These are phyloP conservation scores for Gilbertella persicaria DNA, from an alignment of 371 early-diverging fungal species.

Conservation along the genomic window DNA sequence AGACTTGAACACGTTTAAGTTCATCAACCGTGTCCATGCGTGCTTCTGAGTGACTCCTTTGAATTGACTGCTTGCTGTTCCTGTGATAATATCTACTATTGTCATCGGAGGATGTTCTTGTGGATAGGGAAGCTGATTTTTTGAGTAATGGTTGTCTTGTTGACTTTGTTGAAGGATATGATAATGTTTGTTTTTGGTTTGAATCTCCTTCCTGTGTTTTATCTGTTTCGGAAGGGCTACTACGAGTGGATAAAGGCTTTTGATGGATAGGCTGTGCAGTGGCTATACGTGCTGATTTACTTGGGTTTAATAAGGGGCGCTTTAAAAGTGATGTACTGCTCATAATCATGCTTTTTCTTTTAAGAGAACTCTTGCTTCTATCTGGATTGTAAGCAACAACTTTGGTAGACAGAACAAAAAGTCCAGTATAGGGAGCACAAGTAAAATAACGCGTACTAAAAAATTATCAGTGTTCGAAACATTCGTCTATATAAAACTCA, in stretches of 20 bases:
- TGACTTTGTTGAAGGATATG: not conserved
- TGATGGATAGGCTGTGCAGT: not conserved
- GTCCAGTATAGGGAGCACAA: slow-evolving; percentile 66
- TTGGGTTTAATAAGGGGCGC: slow-evolving; percentile 3
- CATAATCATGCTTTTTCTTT: too few species aligned
- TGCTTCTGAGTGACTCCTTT: slow-evolving; percentile 4
- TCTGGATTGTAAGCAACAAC: slow-evolving; percentile 13
- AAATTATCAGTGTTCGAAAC: slow-evolving; percentile 1
- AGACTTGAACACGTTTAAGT: slow-evolving; percentile 15
- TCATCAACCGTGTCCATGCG: slow-evolving; percentile 7
- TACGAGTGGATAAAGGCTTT: slow-evolving; percentile 10
- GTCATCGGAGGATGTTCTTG: not conserved
- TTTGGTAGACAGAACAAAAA: slow-evolving; percentile 71
- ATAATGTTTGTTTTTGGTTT: not conserved
- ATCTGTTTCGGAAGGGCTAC: not conserved
- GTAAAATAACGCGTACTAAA: slow-evolving; percentile 56
- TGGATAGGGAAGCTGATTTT: slow-evolving; percentile 6
- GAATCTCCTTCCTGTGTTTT: slow-evolving; percentile 6
- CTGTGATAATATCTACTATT: not conserved
- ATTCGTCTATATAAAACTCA: slow-evolving; percentile 29
- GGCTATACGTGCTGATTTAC: slow-evolving; percentile 16
- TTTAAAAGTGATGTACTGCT: too few species aligned
- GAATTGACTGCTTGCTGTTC: not conserved
- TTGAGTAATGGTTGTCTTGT: not conserved
- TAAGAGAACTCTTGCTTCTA: slow-evolving; percentile 1